These are phyloP conservation scores for Sphaerulina musiva DNA, from an alignment of 2,329 filamentous ascomycete genomes.

Conservation along the genomic window DNA sequence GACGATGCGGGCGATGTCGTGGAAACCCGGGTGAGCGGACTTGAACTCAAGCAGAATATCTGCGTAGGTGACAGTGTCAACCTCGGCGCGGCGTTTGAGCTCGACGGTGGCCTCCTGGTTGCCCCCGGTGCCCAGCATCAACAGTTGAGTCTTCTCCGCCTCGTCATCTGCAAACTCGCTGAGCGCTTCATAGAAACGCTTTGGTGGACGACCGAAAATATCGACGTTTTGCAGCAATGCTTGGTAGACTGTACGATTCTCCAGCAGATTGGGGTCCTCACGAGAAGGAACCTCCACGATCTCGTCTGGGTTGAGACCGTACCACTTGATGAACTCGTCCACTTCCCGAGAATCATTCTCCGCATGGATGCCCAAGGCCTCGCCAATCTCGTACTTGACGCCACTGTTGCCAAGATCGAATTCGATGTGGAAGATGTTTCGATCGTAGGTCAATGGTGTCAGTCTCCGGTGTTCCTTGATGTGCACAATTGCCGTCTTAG, in stretches of 20 bases:
- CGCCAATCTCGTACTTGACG: slow-evolving; percentile 92
- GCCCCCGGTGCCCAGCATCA: slow-evolving; percentile 59
- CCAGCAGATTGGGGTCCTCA: slow-evolving; percentile 65
- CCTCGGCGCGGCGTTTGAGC: slow-evolving; percentile 86
- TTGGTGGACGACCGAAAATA: slow-evolving; percentile 92
- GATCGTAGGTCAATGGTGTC: slow-evolving; percentile 81
- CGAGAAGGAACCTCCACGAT: slow-evolving; percentile 87
- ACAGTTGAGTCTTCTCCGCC: slow-evolving; percentile 72
- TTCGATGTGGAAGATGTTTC: slow-evolving; percentile 99
- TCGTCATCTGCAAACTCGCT: slow-evolving; percentile 79
- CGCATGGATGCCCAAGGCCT: slow-evolving; percentile 91
- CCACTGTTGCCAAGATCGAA: slow-evolving; percentile 90
- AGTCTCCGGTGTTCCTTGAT: slow-evolving; percentile 95
- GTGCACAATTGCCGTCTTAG: slow-evolving; percentile 79
- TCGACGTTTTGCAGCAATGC: slow-evolving; percentile 87
- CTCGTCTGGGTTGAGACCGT: slow-evolving; percentile 74
- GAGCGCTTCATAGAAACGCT: slow-evolving; percentile 93
- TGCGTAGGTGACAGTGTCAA: slow-evolving; percentile 84
- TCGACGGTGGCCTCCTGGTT: slow-evolving; percentile 71
- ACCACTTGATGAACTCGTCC: slow-evolving; percentile 78
- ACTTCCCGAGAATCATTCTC: slow-evolving; percentile 81
- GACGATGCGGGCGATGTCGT: slow-evolving; percentile 82
- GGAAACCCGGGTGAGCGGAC: slow-evolving; percentile 81
- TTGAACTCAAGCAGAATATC: slow-evolving; percentile 84
- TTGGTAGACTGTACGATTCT: slow-evolving; percentile 90